Base-by-base conservation (phyloP, 352 stramenopile species). In the Poterioochromonas sp. region DNA sequence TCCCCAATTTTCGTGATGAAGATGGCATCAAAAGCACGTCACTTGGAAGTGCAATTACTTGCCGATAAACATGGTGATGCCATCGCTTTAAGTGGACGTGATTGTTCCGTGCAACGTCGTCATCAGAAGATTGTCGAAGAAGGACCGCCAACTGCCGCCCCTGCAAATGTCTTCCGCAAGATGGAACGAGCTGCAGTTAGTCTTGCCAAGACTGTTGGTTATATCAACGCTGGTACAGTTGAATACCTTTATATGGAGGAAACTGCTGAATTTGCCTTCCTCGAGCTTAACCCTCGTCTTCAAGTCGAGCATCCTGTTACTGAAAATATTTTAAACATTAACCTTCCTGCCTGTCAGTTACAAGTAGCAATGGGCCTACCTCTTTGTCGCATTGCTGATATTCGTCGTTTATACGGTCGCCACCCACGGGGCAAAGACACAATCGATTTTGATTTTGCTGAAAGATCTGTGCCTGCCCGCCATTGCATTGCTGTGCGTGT, bases 81-180 rank as follows among this genome's bases (percentile, higher is more conserved):
- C 43, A 97, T 99, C 80, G 94, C 96, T 15, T 87, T 99, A 26
- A 98, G 95, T 83, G 96, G 95, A 22, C 91, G 96, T 79, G 96
- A 99, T 88, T 99, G 96, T 87, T 98, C 93, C 34, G 94, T 99
- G 34, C 95, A 99, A 86, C 88, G 96, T 80, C 89, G 96, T 44
- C 95, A 99, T 86, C 96, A 99, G 87, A 99, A 99, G 88, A 98
- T 98, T 76, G 97, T 99, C 76, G 95, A 99, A 87, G 96, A 99
- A 88, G 96, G 91, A 62, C 91, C 91, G 51, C 95, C 96, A 0
- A 88, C 97, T 51, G 90, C 97, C 0, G 95, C 95, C 2, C 86
- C 90, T 18, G 91, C 91, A 2, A 84, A 90, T 43, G 90, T 98
- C 22, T 99, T 95, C 95, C 87, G 90, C 64, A 74, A 97, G 78